Conservation (phyloP, 352 stramenopile genomes). For the Phytophthora ramorum region DNA sequence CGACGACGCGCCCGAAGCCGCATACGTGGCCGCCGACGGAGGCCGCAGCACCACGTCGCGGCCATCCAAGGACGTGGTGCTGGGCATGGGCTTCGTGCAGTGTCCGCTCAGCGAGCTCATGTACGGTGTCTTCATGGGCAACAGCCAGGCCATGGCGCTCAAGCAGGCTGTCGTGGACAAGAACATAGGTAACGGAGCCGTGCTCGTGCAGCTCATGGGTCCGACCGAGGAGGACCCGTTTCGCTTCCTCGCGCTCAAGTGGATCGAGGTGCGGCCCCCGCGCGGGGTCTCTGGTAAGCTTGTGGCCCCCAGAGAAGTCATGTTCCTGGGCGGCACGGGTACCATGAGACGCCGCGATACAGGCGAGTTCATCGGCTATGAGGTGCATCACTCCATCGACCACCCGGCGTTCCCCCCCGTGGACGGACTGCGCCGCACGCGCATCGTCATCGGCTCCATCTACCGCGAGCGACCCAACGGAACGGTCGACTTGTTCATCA, state of each 20-base stretch:
- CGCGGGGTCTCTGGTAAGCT: constrained; percentile 37
- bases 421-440: constrained; percentile 41
- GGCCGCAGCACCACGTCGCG: constrained; percentile 34
- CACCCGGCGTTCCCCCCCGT: constrained; percentile 40
- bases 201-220: constrained; percentile 44
- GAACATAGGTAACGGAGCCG: constrained; percentile 42
- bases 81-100: constrained; percentile 52
- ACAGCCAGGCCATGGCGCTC: constrained; percentile 38
- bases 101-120: constrained; percentile 55
- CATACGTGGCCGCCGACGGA: constrained; percentile 39
- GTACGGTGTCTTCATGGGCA: constrained; percentile 44
- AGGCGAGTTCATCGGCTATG: constrained; percentile 58
- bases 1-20: constrained; percentile 32
- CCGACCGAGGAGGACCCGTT: constrained; percentile 49
- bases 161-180: constrained; percentile 43
- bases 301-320: constrained; percentile 47
- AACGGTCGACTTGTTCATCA: constrained; percentile 47
- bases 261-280: constrained; percentile 40
- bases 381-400: constrained; percentile 69
- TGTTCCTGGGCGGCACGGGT: constrained; percentile 49
- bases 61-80: constrained; percentile 46
- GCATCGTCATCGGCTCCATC: constrained; percentile 43
- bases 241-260: constrained; percentile 53
- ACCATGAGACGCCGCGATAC: constrained; percentile 38
- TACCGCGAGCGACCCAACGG: constrained; percentile 36